Conservation (phyloP, 306 rosid genomes). For the Ziziphus jujuba region DNA sequence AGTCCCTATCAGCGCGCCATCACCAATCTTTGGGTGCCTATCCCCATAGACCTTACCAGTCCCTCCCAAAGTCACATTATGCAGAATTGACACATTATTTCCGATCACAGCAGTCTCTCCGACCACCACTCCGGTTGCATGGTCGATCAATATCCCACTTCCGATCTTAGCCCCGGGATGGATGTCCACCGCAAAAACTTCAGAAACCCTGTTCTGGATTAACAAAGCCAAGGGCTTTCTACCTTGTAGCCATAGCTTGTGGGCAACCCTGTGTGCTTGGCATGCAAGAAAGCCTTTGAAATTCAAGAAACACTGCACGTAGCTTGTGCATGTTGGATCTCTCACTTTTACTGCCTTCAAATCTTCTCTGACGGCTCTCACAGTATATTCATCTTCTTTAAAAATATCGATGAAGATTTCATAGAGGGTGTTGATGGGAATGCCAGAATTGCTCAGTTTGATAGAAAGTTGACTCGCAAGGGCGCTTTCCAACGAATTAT, state of each 20-base stretch:
- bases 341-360: too few relatives aligned
- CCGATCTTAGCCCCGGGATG: constrained; percentile 90
- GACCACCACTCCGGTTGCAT: constrained; percentile 87
- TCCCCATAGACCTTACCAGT: constrained; percentile 79
- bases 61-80: too few relatives aligned
- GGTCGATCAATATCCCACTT: constrained; percentile 74
- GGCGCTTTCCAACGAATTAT: constrained; percentile 53
- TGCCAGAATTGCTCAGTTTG: too few relatives aligned
- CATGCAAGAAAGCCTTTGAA: constrained; percentile 85
- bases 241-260: constrained; percentile 58
- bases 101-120: constrained; percentile 96
- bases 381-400: too few relatives aligned
- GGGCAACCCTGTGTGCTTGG: constrained; percentile 77
- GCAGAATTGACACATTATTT: constrained; percentile 69
- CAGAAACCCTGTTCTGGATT: constrained; percentile 83
- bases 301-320: constrained; percentile 67
- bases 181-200: constrained; percentile 74
- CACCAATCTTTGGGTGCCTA: constrained; percentile 89
- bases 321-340: constrained; percentile 83
- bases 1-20: constrained; percentile 89
- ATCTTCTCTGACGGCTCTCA: too few relatives aligned
- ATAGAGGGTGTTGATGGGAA: too few relatives aligned
- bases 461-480: too few relatives aligned
- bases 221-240: constrained; percentile 55
- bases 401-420: too few relatives aligned